These are phyloP conservation scores for Eremothecium gossypii DNA, from an alignment of 1,139 yeast genomes.

Conservation along the genomic window DNA sequence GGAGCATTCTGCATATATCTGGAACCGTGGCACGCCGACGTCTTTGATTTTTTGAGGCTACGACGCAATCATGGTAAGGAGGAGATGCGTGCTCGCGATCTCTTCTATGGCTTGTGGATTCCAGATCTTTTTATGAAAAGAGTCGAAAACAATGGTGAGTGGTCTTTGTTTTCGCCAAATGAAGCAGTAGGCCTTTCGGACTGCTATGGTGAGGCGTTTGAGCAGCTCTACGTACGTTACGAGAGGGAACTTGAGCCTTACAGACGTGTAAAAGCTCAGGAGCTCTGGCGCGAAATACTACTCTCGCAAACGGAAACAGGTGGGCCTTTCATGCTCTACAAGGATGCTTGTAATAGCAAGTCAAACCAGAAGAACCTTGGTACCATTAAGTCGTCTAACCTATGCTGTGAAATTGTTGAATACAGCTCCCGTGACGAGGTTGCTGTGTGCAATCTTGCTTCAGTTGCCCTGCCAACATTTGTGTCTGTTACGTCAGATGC, in stretches of 20 bases:
- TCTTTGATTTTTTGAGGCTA: constrained; percentile 70
- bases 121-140: constrained; percentile 87
- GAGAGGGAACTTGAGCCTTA: constrained; percentile 57
- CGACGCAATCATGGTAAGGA: constrained; percentile 89
- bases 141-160: constrained; percentile 64
- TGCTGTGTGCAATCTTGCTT: constrained; percentile 86
- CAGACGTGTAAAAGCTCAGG: constrained; percentile 67
- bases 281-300: constrained; percentile 75
- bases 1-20: constrained; percentile 84
- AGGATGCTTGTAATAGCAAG: constrained; percentile 77
- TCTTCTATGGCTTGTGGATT: constrained; percentile 82
- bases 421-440: constrained; percentile 79
- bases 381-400: constrained; percentile 74
- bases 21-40: constrained; percentile 89
- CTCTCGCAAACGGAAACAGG: constrained; percentile 93
- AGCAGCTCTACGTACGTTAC: constrained; percentile 54
- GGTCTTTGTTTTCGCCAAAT: constrained; percentile 84
- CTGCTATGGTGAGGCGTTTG: constrained; percentile 74
- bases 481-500: constrained; percentile 35
- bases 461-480: constrained; percentile 73
- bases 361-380: constrained; percentile 83
- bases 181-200: constrained; percentile 79
- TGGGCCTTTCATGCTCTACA: constrained; percentile 84
- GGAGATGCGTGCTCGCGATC: constrained; percentile 80
- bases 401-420: constrained; percentile 87